These are phyloP conservation scores for Proliferodiscus dingleyae DNA, from an alignment of 2,329 filamentous ascomycete species.

Conservation along the genomic window DNA sequence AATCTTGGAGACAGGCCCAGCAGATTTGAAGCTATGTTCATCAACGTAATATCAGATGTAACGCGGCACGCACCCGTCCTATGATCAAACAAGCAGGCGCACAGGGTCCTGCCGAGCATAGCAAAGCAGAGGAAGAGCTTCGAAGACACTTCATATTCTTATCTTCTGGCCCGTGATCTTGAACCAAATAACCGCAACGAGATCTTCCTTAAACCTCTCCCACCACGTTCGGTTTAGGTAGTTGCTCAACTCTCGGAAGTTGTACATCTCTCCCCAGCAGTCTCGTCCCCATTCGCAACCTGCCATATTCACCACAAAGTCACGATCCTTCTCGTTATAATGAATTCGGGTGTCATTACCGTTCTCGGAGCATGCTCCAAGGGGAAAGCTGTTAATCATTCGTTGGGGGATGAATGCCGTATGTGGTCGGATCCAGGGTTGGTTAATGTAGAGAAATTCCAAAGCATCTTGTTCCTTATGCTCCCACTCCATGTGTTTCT, in stretches of 20 bases:
- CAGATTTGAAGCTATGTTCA: background rate
- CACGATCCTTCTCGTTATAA: conserved; percentile 77
- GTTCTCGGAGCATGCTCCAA: conserved; percentile 78
- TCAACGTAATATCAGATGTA: background rate
- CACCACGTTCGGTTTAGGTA: conserved; percentile 78
- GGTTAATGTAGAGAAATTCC: conserved; percentile 83
- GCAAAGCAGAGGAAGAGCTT: conserved; percentile 1
- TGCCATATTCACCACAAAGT: conserved; percentile 98
- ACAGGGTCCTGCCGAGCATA: conserved; percentile 5
- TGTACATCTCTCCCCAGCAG: conserved; percentile 98
- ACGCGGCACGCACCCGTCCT: background rate
- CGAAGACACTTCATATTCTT: conserved; percentile 19
- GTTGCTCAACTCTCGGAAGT: conserved; percentile 87
- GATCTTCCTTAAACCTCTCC: conserved; percentile 69
- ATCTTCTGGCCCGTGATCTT: conserved; percentile 54
- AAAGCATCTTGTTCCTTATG: conserved; percentile 97
- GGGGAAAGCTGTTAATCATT: conserved; percentile 90
- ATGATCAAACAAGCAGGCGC: conserved; percentile 1
- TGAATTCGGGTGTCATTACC: conserved; percentile 73
- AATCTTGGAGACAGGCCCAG: background rate
- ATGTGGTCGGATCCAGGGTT: conserved; percentile 88
- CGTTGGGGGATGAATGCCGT: conserved; percentile 87
- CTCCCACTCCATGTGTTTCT: conserved; percentile 98
- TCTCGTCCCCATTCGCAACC: conserved; percentile 95
- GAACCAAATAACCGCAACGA: conserved; percentile 56